Evolutionary conservation across 169 alveolate species (phyloP).

Genomic region (Theileria luwenshuni): DNA sequence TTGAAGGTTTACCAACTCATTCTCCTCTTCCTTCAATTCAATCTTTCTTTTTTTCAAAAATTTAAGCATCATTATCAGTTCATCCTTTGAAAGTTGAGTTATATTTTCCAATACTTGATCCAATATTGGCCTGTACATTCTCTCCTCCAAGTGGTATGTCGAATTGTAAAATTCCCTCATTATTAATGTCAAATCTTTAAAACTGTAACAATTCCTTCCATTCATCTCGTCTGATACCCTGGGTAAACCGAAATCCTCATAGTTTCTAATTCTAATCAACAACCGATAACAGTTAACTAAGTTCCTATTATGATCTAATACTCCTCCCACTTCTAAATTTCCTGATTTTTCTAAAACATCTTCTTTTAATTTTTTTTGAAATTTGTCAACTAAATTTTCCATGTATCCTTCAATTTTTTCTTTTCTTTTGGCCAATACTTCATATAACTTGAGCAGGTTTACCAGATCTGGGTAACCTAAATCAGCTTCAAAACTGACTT

Average conservation of each 20-base stretch:
- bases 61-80: neutral
- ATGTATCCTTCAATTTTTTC: neutral
- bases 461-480: neutral
- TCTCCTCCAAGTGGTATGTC: neutral
- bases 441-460: neutral
- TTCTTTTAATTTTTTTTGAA: neutral
- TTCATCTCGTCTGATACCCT: neutral
- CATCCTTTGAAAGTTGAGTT: conserved; percentile 3
- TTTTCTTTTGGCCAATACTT: neutral
- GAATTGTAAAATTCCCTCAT: neutral
- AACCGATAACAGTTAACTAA: conserved; percentile 1
- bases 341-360: neutral
- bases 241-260: neutral
- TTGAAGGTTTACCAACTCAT: neutral
- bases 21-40: neutral
- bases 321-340: neutral
- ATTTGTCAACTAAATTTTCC: neutral
- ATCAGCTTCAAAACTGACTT: neutral
- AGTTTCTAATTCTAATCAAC: conserved; percentile 10
- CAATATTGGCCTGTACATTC: neutral
- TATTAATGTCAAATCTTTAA: neutral
- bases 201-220: neutral
- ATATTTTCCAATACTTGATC: neutral
- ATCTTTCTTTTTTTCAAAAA: neutral
- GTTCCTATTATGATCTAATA: neutral